These are phyloP conservation scores for Martiniozyma asiatica DNA, from an alignment of 1,139 yeast genomes.

Conservation along the genomic window DNA sequence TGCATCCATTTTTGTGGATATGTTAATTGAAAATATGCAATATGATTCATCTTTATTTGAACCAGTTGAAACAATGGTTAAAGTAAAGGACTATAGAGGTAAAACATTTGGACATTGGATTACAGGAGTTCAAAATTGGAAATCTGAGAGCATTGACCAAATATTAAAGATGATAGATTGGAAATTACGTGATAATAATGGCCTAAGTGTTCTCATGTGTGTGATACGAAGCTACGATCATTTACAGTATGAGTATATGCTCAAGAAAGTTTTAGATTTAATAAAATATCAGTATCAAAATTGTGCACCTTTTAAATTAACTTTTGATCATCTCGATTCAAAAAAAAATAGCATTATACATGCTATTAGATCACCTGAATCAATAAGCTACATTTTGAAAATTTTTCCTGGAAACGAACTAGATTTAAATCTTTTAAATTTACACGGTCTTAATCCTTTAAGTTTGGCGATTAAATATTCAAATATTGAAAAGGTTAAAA, in stretches of 20 bases:
- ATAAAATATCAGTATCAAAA: conserved; percentile 9
- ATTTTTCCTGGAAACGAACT: conserved; percentile 34
- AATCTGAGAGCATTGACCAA: conserved; percentile 53
- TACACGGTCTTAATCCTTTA: conserved; percentile 17
- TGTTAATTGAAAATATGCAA: conserved; percentile 28
- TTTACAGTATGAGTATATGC: conserved; percentile 40
- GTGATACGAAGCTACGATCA: conserved; percentile 78
- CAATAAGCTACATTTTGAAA: conserved; percentile 22
- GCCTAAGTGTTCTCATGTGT: conserved; percentile 73
- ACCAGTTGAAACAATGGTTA: conserved; percentile 33
- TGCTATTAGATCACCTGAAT: conserved; percentile 31
- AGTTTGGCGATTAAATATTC: conserved; percentile 43
- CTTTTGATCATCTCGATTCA: conserved; percentile 50
- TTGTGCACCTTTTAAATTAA: conserved; percentile 4
- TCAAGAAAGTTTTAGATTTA: conserved; percentile 19
- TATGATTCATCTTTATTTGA: conserved; percentile 21
- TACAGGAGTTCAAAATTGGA: conserved; percentile 33
- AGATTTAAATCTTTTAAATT: conserved; percentile 55
- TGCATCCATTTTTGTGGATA: conserved; percentile 35
- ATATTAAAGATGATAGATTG: conserved; percentile 2
- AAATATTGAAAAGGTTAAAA: conserved; percentile 44
- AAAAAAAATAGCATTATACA: conserved; percentile 72
- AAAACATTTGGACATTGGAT: conserved; percentile 68
- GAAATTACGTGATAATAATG: conserved; percentile 38
- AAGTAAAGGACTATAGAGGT: conserved; percentile 36